Evolutionary conservation across 352 stramenopile species (phyloP).

Genomic region (Phytophthora agathidicida): DNA sequence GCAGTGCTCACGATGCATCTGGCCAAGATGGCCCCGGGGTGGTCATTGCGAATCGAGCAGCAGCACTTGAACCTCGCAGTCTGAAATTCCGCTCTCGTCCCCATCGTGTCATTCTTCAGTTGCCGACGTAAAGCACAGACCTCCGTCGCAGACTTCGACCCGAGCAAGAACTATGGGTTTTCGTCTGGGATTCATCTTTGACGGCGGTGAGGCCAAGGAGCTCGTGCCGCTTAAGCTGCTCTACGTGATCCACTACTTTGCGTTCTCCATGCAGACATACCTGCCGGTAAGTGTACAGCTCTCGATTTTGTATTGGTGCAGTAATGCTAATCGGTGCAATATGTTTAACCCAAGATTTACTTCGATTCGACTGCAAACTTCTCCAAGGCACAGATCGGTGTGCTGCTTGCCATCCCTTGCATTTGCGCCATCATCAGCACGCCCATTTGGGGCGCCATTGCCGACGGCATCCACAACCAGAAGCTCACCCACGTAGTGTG

Average conservation of each 20-base stretch:
- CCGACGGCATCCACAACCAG: slow-evolving; percentile 49
- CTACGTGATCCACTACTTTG: slow-evolving; percentile 69
- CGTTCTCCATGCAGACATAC: slow-evolving; percentile 74
- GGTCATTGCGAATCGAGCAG: slow-evolving; percentile 4
- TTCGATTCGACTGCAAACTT: slow-evolving; percentile 62
- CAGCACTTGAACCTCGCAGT: slow-evolving; percentile 9
- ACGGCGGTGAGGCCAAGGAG: slow-evolving; percentile 60
- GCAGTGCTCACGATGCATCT: not conserved
- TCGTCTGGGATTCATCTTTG: slow-evolving; percentile 50
- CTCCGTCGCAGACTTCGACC: not conserved
- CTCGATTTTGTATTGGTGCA: not conserved
- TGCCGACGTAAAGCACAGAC: slow-evolving; percentile 14
- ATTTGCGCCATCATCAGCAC: slow-evolving; percentile 49
- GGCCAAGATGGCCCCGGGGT: not conserved
- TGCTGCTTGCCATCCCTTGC: slow-evolving; percentile 49
- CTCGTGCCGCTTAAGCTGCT: slow-evolving; percentile 76
- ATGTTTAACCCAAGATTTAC: slow-evolving; percentile 46
- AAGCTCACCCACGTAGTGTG: slow-evolving; percentile 48
- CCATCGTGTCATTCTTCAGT: slow-evolving; percentile 20
- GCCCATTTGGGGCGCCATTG: slow-evolving; percentile 48
- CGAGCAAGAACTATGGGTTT: slow-evolving; percentile 27
- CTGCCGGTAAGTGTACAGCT: slow-evolving; percentile 43
- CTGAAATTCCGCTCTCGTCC: not conserved
- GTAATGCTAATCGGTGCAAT: slow-evolving; percentile 2
- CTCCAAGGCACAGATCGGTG: slow-evolving; percentile 57